phyloP scores from a whole-genome alignment of 2,329 filamentous ascomycete species.

The Colletotrichum somersetense region DNA sequence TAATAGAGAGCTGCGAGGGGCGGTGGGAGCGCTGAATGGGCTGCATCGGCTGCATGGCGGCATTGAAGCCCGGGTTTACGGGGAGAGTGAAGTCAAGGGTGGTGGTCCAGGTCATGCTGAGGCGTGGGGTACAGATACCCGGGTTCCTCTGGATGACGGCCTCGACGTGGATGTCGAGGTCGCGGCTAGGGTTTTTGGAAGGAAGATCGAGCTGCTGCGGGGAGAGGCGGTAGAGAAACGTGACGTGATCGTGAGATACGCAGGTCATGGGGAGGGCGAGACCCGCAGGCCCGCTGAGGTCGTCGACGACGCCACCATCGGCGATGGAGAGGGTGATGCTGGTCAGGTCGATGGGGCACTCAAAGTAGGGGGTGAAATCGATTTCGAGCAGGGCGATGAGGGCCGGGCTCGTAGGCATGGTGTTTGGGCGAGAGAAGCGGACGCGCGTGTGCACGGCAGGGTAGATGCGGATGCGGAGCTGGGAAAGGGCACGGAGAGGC shows the following conservation, averaged over 20 bases:
- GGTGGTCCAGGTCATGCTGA: conserved; percentile 77
- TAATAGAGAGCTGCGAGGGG: conserved; percentile 74
- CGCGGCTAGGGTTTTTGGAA: conserved; percentile 62
- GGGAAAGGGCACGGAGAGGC: conserved; percentile 74
- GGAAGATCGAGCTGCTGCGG: conserved; percentile 59
- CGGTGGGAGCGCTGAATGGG: conserved; percentile 72
- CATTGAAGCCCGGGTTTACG: conserved; percentile 73
- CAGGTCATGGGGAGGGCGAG: conserved; percentile 70
- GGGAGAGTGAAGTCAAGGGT: conserved; percentile 76
- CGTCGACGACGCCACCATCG: conserved; percentile 71
- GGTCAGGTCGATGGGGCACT: conserved; percentile 74
- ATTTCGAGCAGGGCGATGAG: conserved; percentile 79
- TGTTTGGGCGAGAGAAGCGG: conserved; percentile 75
- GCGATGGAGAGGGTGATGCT: conserved; percentile 68
- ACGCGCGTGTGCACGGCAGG: conserved; percentile 80
- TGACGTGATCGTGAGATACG: conserved; percentile 80
- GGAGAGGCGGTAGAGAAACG: conserved; percentile 77
- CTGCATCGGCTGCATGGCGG: conserved; percentile 66
- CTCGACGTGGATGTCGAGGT: conserved; percentile 71
- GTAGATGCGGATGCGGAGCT: conserved; percentile 72
- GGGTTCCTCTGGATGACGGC: conserved; percentile 70
- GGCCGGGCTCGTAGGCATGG: conserved; percentile 68
- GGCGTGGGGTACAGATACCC: conserved; percentile 68
- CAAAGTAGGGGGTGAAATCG: conserved; percentile 78
- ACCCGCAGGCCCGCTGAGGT: conserved; percentile 64